Base-by-base conservation (phyloP, 2,329 filamentous ascomycete species). In the Ceratocystiopsis sp. region DNA sequence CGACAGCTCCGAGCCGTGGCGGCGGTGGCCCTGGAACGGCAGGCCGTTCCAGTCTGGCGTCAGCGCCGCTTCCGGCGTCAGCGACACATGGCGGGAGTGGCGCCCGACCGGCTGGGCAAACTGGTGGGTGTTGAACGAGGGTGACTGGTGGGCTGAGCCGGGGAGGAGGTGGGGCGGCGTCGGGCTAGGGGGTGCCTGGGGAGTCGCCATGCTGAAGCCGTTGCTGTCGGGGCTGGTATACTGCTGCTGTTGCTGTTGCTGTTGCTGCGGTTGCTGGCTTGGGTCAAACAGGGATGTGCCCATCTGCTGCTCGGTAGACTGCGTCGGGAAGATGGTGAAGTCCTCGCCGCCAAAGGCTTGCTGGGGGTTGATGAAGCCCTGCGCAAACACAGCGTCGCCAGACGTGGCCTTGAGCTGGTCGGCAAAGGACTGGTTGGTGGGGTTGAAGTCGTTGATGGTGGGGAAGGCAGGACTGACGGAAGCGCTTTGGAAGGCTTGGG, bases 1-100 rank as follows among this genome's bases (percentile, higher is more conserved):
- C 3, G 86, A 94, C 54, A 80, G 85, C 52, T 95, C 89, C n/a
- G 87, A 95, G 1, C 84, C 83, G 35, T 75, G 78, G 54, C 87
- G 76, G 52, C 86, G 74, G 57, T 95, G 89, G n/a, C 74, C 69
- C 51, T 84, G 80, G 55, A 93, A 95, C 46, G 74, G 69, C 14
- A 65, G 60, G 2, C 47, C 50, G 14, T 52, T 66, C 71, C 71
- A 76, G 46, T 75, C 71, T 49, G 73, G 71, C 25, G 73, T 58
- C n/a, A 75, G 58, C 2, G 73, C 72, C 7, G 70, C 67, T 53
- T 73, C 69, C 2, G 72, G 72, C 1, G 69, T 69, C 2, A 77
- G 63, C 4, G 73, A 76, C 21, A 66, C 60, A 55, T 75, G 67
- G 46, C 72, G 64, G 18, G 71, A 73, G 55, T 75, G 72, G 35